Evolutionary conservation across 306 rosid genomes (phyloP), one percentile per base, ranked within the genome.

Genomic region (Fragaria ananassa): DNA sequence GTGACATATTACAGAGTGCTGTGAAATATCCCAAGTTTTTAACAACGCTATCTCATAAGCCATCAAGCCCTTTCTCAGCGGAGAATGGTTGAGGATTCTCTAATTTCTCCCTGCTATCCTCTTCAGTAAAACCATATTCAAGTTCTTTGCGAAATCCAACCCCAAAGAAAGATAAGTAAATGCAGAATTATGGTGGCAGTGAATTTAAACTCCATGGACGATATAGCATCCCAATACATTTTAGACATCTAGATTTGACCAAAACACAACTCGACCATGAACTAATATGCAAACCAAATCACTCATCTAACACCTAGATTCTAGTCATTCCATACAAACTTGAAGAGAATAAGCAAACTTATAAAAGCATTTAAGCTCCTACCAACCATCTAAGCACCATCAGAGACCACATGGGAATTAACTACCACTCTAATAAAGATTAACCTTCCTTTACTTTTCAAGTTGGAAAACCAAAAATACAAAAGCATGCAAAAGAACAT

Each of bases 141-240:
- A 17, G 77, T 60, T 42, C 29, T 44, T 74, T 31, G 11, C 8
- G 34, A 51, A 61, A n/a, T 29, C 15, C n/a, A 7, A 64, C 18
- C 29, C 60, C 11, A 39, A 58, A 17, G 42, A 41, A 4, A 39
- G 47, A 58, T 18, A 27, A 58, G 17, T n/a, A 56, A 74, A 60
- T 60, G 69, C 44, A 74, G 57, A 29, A 57, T 41, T 8, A 53
- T 72, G 64, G 21, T 54, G 8, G 21, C 60, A 27, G 37, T n/a
- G 35, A 45, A 53, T 37, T 53, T 11, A 21, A 72, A 35, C 37
- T 37, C 65, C 34, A 72, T 13, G 39, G 10, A 53, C 37, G 21
- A 19, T 53, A 63, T 46, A 62, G 58, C 58, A 45, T 77, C 60
- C 37, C 35, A 9, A 77, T 44, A 19, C 75, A 47, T 69, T 54